These are phyloP conservation scores for Eutrema salsugineum DNA, from an alignment of 441 rosid species.

Conservation along the genomic window DNA sequence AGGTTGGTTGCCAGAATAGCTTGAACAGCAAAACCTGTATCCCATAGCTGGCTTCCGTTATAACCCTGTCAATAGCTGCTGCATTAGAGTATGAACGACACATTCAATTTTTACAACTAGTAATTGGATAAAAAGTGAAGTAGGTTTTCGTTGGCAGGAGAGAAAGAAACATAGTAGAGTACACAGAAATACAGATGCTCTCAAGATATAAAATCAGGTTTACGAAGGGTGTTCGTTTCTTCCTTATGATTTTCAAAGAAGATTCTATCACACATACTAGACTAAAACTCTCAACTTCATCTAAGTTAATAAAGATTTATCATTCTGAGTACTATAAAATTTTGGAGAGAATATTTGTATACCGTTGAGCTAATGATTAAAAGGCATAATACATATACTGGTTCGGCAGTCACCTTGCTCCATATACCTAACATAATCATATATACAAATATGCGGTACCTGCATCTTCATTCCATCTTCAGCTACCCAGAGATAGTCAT, in stretches of 20 bases:
- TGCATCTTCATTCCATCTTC: slow-evolving; percentile 99
- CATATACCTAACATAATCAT: slow-evolving; percentile 3
- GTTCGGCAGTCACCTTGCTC: background rate
- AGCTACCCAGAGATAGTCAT: slow-evolving; percentile 90
- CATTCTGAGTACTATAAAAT: background rate
- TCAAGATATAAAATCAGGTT: background rate
- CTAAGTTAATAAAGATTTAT: background rate
- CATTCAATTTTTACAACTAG: slow-evolving; percentile 13
- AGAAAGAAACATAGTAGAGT: background rate
- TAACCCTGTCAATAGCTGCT: slow-evolving; percentile 66
- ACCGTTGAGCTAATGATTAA: slow-evolving; percentile 8
- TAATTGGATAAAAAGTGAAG: background rate
- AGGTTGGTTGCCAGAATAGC: slow-evolving; percentile 78
- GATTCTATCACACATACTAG: background rate
- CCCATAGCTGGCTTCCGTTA: slow-evolving; percentile 98
- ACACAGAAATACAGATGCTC: background rate
- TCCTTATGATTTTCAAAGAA: background rate
- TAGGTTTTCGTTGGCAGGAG: background rate
- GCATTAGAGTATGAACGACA: slow-evolving; percentile 27
- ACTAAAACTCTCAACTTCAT: background rate
- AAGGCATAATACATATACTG: background rate
- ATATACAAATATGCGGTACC: slow-evolving; percentile 37
- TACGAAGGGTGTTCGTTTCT: slow-evolving; percentile 7
- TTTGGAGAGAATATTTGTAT: background rate
- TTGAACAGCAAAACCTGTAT: slow-evolving; percentile 81